Evolutionary conservation across 352 stramenopile species (phyloP), one percentile per base, ranked within the genome.

Genomic region (Thalassiosira hispida): DNA sequence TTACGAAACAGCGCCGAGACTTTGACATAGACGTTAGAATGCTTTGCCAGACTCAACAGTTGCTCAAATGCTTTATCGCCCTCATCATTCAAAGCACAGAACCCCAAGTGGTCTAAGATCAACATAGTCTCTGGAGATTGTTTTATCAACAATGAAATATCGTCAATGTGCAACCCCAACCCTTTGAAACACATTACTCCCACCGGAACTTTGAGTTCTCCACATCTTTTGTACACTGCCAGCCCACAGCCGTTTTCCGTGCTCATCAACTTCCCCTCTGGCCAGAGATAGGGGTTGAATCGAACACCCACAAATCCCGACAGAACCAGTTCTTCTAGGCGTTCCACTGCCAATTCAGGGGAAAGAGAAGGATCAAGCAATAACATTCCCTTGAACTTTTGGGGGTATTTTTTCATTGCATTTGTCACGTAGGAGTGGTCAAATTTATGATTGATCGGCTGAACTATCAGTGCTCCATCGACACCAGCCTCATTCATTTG

Each of bases 371-470:
- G 92, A 82, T 96, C 89, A 38, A 86, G 79, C 3, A 95, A 52
- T 31, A 94, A 61, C 87, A 95, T 94, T 16, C 90, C 92, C 51
- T 94, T 94, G 60, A 96, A 96, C 49, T 83, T 85, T 33, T 67
- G 18, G 6, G 91, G 89, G 65, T 94, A 73, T 38, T 74, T 53
- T 31, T 87, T 68, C 0, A 94, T 88, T 8, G 84, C 85, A 69
- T 85, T 64, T 5, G 62, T 64, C 1, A 95, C 90, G 70, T 94
- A 95, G 0, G 83, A 86, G 72, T 96, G 92, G 75, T 96, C 92
- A 71, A 89, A 95, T 80, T 94, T 93, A 68, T 95, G 88, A 80
- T 95, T 94, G 79, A 95, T 95, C 4, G 92, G 92, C 81, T 96
- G 91, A 1, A 95, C 89, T 65, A 95, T 92, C 0, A 95, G 69